Evolutionary conservation across 345 rosid species (phyloP), one percentile per base, ranked within the genome.

Genomic region (Gossypium sturtianum): DNA sequence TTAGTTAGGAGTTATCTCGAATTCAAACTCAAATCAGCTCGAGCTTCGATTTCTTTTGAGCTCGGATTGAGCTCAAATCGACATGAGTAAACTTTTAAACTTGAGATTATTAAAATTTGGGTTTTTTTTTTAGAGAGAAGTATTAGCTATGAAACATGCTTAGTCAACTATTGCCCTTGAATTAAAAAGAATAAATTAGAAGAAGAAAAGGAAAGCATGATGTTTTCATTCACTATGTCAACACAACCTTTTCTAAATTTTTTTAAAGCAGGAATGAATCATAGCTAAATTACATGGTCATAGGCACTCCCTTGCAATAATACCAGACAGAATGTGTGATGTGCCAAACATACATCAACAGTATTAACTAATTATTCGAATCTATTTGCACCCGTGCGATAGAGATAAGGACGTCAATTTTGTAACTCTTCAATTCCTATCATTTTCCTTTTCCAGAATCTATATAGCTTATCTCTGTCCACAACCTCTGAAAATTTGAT

Each of bases 281-380:
- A 65, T 23, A 49, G 66, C 41, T 57, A 47, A 2, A 48, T 65
- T 71, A 34, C 6, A 44, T 58, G 62, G 62, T 57, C 62, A 20
- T 10, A 19, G 25, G 9, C 52, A 43, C 60, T 48, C 57, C 49
- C 34, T 76, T 51, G 38, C 45, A 3, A 56, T 64, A 56, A 65
- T 48, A 56, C 43, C 19, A 47, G 49, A 70, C 61, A 70, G 16
- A 17, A 70, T 53, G 47, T 54, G 62, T 34, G 48, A 70, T 70
- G 48, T 70, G 61, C 73, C 44, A 7, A 51, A 48, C 58, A 69
- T 11, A 15, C 16, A 52, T 52, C 47, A 47, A 23, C 8, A 22
- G 12, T 27, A 68, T 15, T 22, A 67, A 68, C 9, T 22, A 67
- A 68, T 48, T 22, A 49, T 48, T 15, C 1, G 3, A 44, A 66